Evolutionary conservation across 495 filamentous ascomycete species (phyloP).

Genomic region (Amorphotheca resinae): DNA sequence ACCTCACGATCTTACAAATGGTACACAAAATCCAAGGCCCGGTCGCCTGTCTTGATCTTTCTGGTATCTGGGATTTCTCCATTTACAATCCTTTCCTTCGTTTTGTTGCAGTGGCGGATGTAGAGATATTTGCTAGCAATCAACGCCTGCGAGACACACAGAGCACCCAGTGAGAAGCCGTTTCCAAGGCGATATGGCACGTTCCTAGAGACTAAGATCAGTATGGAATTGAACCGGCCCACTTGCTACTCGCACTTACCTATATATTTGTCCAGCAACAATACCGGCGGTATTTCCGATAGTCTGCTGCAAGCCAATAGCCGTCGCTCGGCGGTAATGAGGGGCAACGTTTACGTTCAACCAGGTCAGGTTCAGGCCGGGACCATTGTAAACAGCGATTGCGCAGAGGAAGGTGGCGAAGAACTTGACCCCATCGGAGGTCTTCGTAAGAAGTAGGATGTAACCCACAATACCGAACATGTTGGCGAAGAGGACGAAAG

Average conservation of each 20-base stretch:
- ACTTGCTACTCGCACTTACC: too few relatives aligned
- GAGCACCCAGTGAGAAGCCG: constrained; percentile 32
- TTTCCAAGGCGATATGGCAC: constrained; percentile 41
- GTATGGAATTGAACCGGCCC: too few relatives aligned
- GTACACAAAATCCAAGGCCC: constrained; percentile 37
- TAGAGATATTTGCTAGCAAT: constrained; percentile 30
- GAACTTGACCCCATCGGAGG: constrained; percentile 35
- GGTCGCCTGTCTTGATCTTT: constrained; percentile 33
- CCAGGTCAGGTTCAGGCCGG: constrained; percentile 43
- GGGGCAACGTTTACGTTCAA: constrained; percentile 45
- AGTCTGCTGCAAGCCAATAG: constrained; percentile 41
- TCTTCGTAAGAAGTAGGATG: constrained; percentile 32
- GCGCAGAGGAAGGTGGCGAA: constrained; percentile 44
- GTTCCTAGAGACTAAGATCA: too few relatives aligned
- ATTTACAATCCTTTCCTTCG: constrained; percentile 29
- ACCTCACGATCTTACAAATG: constrained; percentile 33
- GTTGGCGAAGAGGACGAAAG: constrained; percentile 29
- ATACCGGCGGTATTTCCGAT: constrained; percentile 46
- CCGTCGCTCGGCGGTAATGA: constrained; percentile 42
- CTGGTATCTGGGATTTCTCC: constrained; percentile 33
- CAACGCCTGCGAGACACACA: constrained; percentile 28
- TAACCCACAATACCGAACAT: constrained; percentile 39
- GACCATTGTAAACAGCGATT: constrained; percentile 35
- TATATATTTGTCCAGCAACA: constrained; percentile 41
- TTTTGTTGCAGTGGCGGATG: constrained; percentile 27